Evolutionary conservation across 2,329 filamentous ascomycete genomes (phyloP).

Genomic region (Biscogniauxia sp.): DNA sequence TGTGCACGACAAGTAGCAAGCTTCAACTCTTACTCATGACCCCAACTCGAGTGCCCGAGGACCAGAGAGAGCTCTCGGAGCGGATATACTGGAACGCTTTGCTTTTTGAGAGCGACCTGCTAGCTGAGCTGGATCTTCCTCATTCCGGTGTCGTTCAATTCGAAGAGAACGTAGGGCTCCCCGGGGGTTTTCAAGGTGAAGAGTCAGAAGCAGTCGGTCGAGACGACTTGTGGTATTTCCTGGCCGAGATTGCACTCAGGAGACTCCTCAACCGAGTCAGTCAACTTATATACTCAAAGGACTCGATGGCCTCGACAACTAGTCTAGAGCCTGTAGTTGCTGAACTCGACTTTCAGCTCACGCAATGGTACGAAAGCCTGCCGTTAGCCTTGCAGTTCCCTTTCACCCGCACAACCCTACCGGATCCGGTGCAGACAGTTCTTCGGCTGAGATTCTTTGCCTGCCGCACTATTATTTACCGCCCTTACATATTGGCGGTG

Average conservation of each 20-base stretch:
- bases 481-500: slow-evolving; percentile 78
- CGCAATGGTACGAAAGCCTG: slow-evolving; percentile 80
- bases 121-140: slow-evolving; percentile 76
- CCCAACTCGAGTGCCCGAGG: slow-evolving; percentile 66
- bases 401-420: slow-evolving; percentile 63
- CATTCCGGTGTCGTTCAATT: slow-evolving; percentile 82
- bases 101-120: slow-evolving; percentile 75
- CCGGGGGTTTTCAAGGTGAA: slow-evolving; percentile 74
- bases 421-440: slow-evolving; percentile 76
- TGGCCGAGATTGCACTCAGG: slow-evolving; percentile 77
- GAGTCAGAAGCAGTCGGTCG: slow-evolving; percentile 62
- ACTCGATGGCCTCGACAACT: slow-evolving; percentile 67
- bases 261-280: slow-evolving; percentile 75
- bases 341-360: slow-evolving; percentile 78
- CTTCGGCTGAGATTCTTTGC: slow-evolving; percentile 78
- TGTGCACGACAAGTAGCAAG: slow-evolving; percentile 79
- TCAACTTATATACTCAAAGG: slow-evolving; percentile 75
- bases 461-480: slow-evolving; percentile 82
- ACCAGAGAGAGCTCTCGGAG: slow-evolving; percentile 70
- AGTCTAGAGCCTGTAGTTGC: slow-evolving; percentile 75
- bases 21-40: slow-evolving; percentile 75
- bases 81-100: slow-evolving; percentile 83
- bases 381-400: slow-evolving; percentile 75
- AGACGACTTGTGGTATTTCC: slow-evolving; percentile 83
- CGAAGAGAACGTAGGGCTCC: slow-evolving; percentile 75